These are phyloP conservation scores for Amanita pseudoporphyria DNA, from an alignment of 768 basidiomycete species.

Conservation along the genomic window DNA sequence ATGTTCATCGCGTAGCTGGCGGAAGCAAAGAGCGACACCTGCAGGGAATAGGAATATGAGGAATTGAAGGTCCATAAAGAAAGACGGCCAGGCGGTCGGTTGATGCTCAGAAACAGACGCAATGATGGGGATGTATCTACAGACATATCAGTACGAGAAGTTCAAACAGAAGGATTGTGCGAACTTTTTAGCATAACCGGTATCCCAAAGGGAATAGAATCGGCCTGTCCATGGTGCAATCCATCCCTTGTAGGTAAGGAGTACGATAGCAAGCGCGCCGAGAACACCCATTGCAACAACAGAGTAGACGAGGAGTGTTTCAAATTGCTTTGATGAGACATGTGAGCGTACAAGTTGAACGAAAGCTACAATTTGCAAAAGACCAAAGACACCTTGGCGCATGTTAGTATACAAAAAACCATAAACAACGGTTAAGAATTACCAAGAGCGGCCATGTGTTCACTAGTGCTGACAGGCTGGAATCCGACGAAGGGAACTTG, in stretches of 20 bases:
- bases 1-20: constrained; percentile 90
- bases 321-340: constrained; percentile 89
- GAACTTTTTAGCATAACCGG: constrained; percentile 96
- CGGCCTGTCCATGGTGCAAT: constrained; percentile 99
- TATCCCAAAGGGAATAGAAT: constrained; percentile 99
- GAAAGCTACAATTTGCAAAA: constrained; percentile 94
- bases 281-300: constrained; percentile 64
- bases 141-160: constrained; percentile 8
- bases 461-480: constrained; percentile 94
- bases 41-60: constrained; percentile 98
- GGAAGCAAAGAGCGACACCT: constrained; percentile 92
- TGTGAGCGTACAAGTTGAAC: constrained; percentile 83
- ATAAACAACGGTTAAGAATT: constrained; percentile 13
- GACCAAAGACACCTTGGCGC: constrained; percentile 77
- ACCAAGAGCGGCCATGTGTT: constrained; percentile 99
- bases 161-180: constrained; percentile 13
- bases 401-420: constrained; percentile 3
- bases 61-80: constrained; percentile 99
- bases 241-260: constrained; percentile 85
- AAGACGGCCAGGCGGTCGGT: constrained; percentile 98
- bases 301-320: constrained; percentile 59
- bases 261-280: constrained; percentile 63
- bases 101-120: constrained; percentile 99
- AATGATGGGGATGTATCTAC: constrained; percentile 91
- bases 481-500: constrained; percentile 99